Conservation (phyloP, 2,329 filamentous ascomycete genomes). For the Alternaria panax region DNA sequence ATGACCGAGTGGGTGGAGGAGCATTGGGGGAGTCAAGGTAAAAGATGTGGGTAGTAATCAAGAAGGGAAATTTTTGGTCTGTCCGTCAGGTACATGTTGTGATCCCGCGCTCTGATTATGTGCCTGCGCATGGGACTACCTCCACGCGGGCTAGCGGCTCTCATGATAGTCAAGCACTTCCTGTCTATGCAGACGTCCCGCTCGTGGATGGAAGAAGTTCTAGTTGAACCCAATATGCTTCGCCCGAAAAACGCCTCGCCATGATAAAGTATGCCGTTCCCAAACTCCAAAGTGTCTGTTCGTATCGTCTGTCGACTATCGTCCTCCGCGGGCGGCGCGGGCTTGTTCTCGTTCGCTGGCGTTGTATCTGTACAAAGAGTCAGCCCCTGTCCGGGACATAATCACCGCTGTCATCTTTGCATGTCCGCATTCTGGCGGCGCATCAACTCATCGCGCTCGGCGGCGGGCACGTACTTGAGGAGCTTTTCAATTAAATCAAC, state of each 20-base stretch:
- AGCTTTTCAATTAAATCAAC: constrained; percentile 99
- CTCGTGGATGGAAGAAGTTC: neutral
- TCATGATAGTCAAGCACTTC: neutral
- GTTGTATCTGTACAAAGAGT: constrained; percentile 42
- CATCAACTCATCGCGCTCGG: constrained; percentile 15
- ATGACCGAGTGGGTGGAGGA: constrained; percentile 66
- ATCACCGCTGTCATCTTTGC: neutral
- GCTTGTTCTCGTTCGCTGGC: constrained; percentile 47
- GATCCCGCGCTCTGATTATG: neutral
- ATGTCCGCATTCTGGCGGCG: constrained; percentile 1
- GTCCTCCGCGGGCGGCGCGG: constrained; percentile 35
- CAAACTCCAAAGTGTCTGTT: constrained; percentile 20
- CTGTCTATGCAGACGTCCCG: neutral
- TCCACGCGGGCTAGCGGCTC: neutral
- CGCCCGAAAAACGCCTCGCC: constrained; percentile 25
- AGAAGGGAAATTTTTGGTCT: neutral
- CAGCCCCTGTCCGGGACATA: constrained; percentile 31
- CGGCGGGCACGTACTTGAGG: constrained; percentile 59
- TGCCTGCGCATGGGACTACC: neutral
- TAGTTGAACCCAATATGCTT: constrained; percentile 6
- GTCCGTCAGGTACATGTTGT: neutral
- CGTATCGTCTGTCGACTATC: constrained; percentile 18
- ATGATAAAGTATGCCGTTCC: constrained; percentile 26
- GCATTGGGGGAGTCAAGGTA: constrained; percentile 57
- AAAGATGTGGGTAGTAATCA: constrained; percentile 11